These are phyloP conservation scores for Zychaea mexicana DNA, from an alignment of 371 early-diverging fungal species.

Conservation along the genomic window DNA sequence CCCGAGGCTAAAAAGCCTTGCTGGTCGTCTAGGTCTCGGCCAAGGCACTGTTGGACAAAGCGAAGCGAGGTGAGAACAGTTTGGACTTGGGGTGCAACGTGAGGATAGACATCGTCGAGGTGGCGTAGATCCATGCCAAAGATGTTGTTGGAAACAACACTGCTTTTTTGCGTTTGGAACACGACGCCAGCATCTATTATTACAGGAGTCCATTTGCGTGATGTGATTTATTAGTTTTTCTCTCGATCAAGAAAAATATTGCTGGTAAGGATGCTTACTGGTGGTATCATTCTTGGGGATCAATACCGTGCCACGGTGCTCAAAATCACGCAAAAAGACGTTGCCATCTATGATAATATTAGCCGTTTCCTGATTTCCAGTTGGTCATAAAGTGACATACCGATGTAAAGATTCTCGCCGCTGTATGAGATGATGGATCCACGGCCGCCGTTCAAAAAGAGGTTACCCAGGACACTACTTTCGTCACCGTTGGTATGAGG, in stretches of 20 bases:
- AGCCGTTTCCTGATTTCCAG: no score
- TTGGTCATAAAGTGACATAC: slow-evolving; percentile 24
- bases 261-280: slow-evolving; percentile 11
- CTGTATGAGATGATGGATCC: slow-evolving; percentile 30
- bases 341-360: slow-evolving; percentile 35
- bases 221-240: no score
- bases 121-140: slow-evolving; percentile 50
- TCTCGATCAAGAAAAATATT: not conserved
- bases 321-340: slow-evolving; percentile 39
- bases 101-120: slow-evolving; percentile 21
- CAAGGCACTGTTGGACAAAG: slow-evolving; percentile 29
- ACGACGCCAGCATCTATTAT: slow-evolving; percentile 34
- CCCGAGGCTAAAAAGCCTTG: slow-evolving; percentile 47
- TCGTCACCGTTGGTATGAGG: slow-evolving; percentile 31
- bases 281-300: slow-evolving; percentile 32
- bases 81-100: slow-evolving; percentile 22
- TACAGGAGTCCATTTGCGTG: no score
- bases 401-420: slow-evolving; percentile 33
- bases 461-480: slow-evolving; percentile 32
- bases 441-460: slow-evolving; percentile 41
- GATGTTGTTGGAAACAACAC: slow-evolving; percentile 45
- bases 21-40: slow-evolving; percentile 21
- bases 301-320: slow-evolving; percentile 25
- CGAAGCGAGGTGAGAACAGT: slow-evolving; percentile 19
- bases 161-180: slow-evolving; percentile 37